Base-by-base conservation (phyloP, 1,284 basidiomycete species). In the Sporisorium exsertum region DNA sequence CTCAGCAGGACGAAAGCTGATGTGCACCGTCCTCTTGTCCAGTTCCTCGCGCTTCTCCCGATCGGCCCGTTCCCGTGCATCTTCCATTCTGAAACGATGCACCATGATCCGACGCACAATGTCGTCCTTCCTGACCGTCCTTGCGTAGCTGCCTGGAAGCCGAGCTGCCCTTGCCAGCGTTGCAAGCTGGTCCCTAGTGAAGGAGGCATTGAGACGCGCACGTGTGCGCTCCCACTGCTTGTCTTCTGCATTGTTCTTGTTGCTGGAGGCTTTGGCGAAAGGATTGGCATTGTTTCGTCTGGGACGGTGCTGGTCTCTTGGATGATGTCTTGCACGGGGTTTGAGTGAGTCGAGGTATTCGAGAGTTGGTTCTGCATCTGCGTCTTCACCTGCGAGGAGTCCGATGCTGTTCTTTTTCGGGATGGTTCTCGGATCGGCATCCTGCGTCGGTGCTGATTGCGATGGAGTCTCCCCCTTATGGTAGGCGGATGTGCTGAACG, bases 271-370 rank as follows among this genome's bases (percentile, higher is more conserved):
- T 20, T 76, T 68, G 53, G 60, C 45, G 62, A 76, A 71, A 2
- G 66, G 68, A 18, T 53, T 66, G 51, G 42, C 53, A 8, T n/a
- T 42, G 20, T 18, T 47, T 5, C 64, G 54, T 24, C 51, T 53
- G 2, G 49, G 9, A 1, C 51, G 56, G 18, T 58, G 59, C 2
- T 45, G 56, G 2, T 60, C 58, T 16, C 26, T 42, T 1, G 35
- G 58, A 29, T 22, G 20, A 1, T 55, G 45, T 4, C 43, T 49
- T 3, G 35, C 20, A 4, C 57, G 61, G 0, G 74, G 74, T 20
- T 67, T 72, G 43, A 77, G 63, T 32, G 74, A 70, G 46, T 77
- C 74, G 43, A 77, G 70, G 46, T 77, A 67, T 20, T 72, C 70
- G 3, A 77, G 52, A 0, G 74, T 77, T 3, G 70, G 74, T 22